Conservation (phyloP, 2,329 filamentous ascomycete genomes). For the Furcasterigmium sp. region DNA sequence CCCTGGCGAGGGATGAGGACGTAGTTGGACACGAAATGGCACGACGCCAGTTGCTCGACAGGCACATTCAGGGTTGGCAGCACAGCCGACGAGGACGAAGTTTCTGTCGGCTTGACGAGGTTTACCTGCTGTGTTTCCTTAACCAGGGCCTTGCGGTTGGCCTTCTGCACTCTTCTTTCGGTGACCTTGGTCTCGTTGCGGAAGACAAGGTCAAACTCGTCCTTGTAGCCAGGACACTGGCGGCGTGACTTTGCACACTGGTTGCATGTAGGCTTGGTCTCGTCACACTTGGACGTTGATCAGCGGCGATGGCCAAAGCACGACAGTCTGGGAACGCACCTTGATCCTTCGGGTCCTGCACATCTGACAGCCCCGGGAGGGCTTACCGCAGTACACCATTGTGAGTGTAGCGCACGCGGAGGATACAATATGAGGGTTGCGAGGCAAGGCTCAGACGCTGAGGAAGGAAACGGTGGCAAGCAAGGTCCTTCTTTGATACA, state of each 20-base stretch:
- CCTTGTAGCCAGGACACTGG: slow-evolving; percentile 62
- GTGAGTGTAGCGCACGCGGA: too few relatives aligned
- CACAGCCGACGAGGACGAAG: slow-evolving; percentile 17
- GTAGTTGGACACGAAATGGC: slow-evolving; percentile 58
- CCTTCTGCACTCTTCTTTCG: slow-evolving; percentile 55
- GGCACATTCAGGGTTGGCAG: slow-evolving; percentile 36
- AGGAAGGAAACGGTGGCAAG: too few relatives aligned
- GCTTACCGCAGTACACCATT: slow-evolving; percentile 64
- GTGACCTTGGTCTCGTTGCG: slow-evolving; percentile 68
- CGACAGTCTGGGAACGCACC: too few relatives aligned
- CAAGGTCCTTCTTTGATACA: too few relatives aligned
- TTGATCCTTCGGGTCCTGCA: slow-evolving; percentile 70
- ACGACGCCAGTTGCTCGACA: slow-evolving; percentile 49
- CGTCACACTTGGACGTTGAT: slow-evolving; percentile 50
- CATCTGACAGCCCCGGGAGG: slow-evolving; percentile 67
- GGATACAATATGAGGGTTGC: too few relatives aligned
- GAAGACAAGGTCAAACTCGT: slow-evolving; percentile 68
- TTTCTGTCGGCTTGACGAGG: slow-evolving; percentile 6
- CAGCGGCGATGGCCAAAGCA: too few relatives aligned
- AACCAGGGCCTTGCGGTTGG: slow-evolving; percentile 40
- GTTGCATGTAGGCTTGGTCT: slow-evolving; percentile 60
- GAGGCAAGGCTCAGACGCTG: too few relatives aligned
- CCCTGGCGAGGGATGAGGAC: slow-evolving; percentile 47
- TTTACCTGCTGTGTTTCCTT: slow-evolving; percentile 18
- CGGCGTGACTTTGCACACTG: slow-evolving; percentile 61